phyloP scores from a whole-genome alignment of 805 yeast species.

The Metschnikowia kofuensis region DNA sequence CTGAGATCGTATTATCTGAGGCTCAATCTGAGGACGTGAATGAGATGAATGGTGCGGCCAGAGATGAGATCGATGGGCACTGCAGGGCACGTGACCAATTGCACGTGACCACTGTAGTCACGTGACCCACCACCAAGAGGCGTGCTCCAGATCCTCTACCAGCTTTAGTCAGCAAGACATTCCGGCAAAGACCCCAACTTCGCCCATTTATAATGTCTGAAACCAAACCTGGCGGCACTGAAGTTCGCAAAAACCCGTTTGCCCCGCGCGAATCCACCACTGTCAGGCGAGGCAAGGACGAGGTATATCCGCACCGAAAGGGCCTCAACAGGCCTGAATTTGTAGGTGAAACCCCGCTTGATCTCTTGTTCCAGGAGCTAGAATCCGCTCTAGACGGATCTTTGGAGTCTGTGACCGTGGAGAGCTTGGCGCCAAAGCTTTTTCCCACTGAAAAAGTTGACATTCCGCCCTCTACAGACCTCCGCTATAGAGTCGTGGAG shows the following conservation, averaged over 20 bases:
- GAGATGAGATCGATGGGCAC: too few relatives aligned
- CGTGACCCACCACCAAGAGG: too few relatives aligned
- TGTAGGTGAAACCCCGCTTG: constrained; percentile 32
- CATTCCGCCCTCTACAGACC: neutral
- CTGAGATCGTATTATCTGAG: too few relatives aligned
- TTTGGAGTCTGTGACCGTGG: constrained; percentile 23
- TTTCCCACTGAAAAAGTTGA: neutral
- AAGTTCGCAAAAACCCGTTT: constrained; percentile 31
- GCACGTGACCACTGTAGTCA: too few relatives aligned
- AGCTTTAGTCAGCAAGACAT: neutral
- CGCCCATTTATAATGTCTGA: too few relatives aligned
- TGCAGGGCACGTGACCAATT: too few relatives aligned
- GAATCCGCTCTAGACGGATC: constrained; percentile 24
- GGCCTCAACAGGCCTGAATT: constrained; percentile 35
- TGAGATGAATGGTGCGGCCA: too few relatives aligned
- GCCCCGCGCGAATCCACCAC: constrained; percentile 26
- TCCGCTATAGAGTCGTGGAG: constrained; percentile 26
- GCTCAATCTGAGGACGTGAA: too few relatives aligned
- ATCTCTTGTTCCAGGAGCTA: constrained; percentile 30
- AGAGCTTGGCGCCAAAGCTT: constrained; percentile 1
- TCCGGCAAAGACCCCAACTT: neutral
- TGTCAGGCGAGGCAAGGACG: constrained; percentile 29
- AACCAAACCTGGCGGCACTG: neutral
- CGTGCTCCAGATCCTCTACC: too few relatives aligned
- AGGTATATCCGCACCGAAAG: constrained; percentile 30